A percentile compares a stretch with the other conserved stretches of the same genome.
Evolutionary conservation across 805 yeast genomes (phyloP).

Genomic region (Lipomyces chichibuensis): DNA sequence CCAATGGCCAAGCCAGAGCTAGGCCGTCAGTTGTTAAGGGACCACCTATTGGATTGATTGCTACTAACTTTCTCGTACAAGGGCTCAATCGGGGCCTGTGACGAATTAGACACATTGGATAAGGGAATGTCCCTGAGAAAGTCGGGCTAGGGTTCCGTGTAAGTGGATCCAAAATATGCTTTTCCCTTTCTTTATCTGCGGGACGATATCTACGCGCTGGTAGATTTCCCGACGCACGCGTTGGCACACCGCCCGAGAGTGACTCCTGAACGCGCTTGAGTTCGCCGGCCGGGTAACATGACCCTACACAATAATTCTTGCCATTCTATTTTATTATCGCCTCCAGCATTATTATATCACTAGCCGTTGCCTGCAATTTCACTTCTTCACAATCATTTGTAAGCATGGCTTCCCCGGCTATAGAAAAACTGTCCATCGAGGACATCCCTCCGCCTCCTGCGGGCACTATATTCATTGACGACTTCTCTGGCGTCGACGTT

Average conservation of each 20-base stretch:
- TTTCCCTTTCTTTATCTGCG: neutral
- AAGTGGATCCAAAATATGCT: neutral
- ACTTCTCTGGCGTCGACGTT: slow-evolving; percentile 68
- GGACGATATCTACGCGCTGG: neutral
- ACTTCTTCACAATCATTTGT: neutral
- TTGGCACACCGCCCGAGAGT: neutral
- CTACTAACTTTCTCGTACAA: too few relatives aligned
- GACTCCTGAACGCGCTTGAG: neutral
- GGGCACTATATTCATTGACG: slow-evolving; percentile 58
- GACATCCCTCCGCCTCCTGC: slow-evolving; percentile 24
- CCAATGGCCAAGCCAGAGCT: neutral
- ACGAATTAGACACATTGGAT: neutral
- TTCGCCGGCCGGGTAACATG: neutral
- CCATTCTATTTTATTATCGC: neutral
- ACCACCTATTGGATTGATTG: too few relatives aligned
- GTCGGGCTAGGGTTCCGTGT: neutral
- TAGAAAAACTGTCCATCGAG: slow-evolving; percentile 6
- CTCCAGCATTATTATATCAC: neutral
- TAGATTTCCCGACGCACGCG: neutral
- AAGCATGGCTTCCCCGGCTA: neutral
- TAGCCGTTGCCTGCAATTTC: neutral
- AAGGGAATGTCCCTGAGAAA: neutral
- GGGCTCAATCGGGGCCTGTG: too few relatives aligned
- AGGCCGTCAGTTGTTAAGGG: neutral
- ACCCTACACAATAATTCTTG: neutral